These are phyloP conservation scores for Syncephalastrum contaminatum DNA, from an alignment of 371 early-diverging fungal species.

Conservation along the genomic window DNA sequence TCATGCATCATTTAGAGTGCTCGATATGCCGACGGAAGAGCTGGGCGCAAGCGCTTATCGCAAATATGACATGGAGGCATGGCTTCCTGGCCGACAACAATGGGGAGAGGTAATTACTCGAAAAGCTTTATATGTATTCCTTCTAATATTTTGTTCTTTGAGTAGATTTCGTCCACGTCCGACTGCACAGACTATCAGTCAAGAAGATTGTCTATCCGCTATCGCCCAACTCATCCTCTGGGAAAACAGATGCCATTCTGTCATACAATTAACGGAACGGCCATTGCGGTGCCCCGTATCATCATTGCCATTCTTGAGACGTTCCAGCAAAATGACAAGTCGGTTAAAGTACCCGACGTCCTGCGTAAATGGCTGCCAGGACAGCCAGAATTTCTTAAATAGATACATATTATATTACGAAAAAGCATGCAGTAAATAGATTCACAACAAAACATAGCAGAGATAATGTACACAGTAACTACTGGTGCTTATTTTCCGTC, in stretches of 20 bases:
- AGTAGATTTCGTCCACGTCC: slow-evolving; percentile 75
- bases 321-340: slow-evolving; percentile 71
- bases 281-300: slow-evolving; percentile 89
- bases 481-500: not conserved
- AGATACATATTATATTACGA: slow-evolving; percentile 1
- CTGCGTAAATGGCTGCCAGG: slow-evolving; percentile 74
- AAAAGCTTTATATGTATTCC: no score
- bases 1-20: slow-evolving; percentile 53
- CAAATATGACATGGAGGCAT: slow-evolving; percentile 94
- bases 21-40: slow-evolving; percentile 93
- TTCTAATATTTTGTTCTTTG: no score
- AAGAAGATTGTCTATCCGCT: slow-evolving; percentile 71
- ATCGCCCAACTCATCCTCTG: slow-evolving; percentile 42
- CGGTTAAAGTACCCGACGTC: slow-evolving; percentile 67
- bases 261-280: slow-evolving; percentile 94
- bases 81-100: slow-evolving; percentile 85
- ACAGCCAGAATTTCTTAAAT: slow-evolving; percentile 24
- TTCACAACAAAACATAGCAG: no score
- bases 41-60: slow-evolving; percentile 90
- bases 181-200: slow-evolving; percentile 90
- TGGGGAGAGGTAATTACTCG: slow-evolving; percentile 82
- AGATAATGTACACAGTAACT: no score
- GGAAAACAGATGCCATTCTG: slow-evolving; percentile 65
- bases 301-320: slow-evolving; percentile 88
- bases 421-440: not conserved